Base-by-base conservation (phyloP, 108 stramenopile genomes). In the Mediolabrus comicus region DNA sequence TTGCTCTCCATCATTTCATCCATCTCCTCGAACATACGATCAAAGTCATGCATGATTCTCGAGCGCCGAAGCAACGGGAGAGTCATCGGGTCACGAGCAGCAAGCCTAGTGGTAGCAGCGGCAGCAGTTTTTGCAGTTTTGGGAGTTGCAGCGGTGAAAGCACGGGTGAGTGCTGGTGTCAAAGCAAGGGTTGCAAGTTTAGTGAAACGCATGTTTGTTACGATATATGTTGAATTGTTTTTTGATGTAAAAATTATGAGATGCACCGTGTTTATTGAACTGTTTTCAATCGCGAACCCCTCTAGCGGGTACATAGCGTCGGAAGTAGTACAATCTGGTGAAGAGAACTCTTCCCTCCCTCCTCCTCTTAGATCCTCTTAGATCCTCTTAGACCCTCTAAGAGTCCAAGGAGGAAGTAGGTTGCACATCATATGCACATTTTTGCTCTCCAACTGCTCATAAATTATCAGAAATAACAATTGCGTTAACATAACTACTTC, bases 1-100 rank as follows among this genome's bases (percentile, higher is more conserved):
- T 51, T 59, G 35, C 26, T 38, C 12, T 74, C 59, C 58, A 59
- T 65, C 53, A 72, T 38, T 33, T 74, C 65, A 17, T 74, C 57
- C 46, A 74, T 66, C 27, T 74, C 65, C 16, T 74, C 73, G 31
- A 74, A 74, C 65, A 74, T 65, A 12, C 59, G 41, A 17, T 74
- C 73, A 26, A 74, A 46, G 46, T 46, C 46, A 46, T 46, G 46
- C 46, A 46, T 46, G 4, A 46, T 46, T 7, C 46, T 46, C 46
- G 46, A 46, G n/a, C 46, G 46, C 22, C 46, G 17, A 22, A 46
- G 46, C 46, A 46, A 8, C 3, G 46, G 46, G 19, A 46, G 46
- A 17, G 22, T 46, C 46, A 5, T 46, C 8, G 46, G 46, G 22
- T 46, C 46, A 46, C 46, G 46, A 4, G 46, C 46, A 3, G 46